These are phyloP conservation scores for Pseudogymnoascus sp. DNA, from an alignment of 2,329 filamentous ascomycete species.

Conservation along the genomic window DNA sequence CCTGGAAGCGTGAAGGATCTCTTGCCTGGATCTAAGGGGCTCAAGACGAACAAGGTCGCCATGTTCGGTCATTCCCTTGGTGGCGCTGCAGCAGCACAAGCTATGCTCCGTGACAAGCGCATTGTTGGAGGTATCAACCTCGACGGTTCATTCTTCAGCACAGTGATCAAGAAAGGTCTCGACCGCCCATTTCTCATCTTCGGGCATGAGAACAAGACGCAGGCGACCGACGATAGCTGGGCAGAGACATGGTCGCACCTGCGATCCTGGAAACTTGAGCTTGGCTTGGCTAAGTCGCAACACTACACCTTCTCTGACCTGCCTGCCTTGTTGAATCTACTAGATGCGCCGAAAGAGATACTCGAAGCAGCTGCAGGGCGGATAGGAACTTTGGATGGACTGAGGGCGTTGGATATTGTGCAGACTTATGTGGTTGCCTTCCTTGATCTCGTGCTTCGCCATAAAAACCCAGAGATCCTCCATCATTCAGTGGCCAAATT, in stretches of 20 bases:
- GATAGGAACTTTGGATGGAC: conserved; percentile 26
- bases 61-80: conserved; percentile 32
- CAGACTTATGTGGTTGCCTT: conserved; percentile 27
- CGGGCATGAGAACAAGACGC: conserved; percentile 26
- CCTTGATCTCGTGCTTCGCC: conserved; percentile 25
- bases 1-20: conserved; percentile 9
- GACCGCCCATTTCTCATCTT: conserved; percentile 28
- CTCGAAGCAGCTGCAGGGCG: conserved; percentile 18
- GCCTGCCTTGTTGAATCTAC: conserved; percentile 22
- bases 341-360: conserved; percentile 17
- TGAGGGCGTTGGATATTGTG: conserved; percentile 25
- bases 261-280: conserved; percentile 27
- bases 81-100: conserved; percentile 29
- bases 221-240: conserved; percentile 21
- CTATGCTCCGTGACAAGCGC: conserved; percentile 27
- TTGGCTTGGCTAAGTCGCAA: conserved; percentile 24
- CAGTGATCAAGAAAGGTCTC: conserved; percentile 22
- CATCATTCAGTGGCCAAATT: conserved; percentile 14
- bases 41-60: conserved; percentile 24
- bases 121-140: conserved; percentile 32
- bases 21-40: conserved; percentile 15
- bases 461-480: conserved; percentile 13
- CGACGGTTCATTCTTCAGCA: conserved; percentile 31
- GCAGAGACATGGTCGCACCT: conserved; percentile 21
- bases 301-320: conserved; percentile 31